phyloP scores from a whole-genome alignment of 768 basidiomycete genomes.

The Glaciozyma antarctica region DNA sequence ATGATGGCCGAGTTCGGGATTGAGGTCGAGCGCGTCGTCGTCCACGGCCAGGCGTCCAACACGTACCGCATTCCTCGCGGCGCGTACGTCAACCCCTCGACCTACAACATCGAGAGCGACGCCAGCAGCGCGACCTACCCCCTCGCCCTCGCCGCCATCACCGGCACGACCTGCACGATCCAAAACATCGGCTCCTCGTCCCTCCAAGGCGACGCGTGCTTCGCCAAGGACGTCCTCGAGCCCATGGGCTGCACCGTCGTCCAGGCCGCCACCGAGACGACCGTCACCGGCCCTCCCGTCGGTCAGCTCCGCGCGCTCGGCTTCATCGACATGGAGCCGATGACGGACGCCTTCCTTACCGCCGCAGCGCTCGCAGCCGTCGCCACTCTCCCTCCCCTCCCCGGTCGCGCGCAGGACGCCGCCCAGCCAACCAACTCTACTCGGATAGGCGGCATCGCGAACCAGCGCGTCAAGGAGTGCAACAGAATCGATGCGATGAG shows the following conservation, averaged over 20 bases:
- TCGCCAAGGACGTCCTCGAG: slow-evolving; percentile 83
- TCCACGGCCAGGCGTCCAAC: slow-evolving; percentile 55
- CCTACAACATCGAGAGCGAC: slow-evolving; percentile 83
- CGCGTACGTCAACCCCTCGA: slow-evolving; percentile 62
- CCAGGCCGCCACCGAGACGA: slow-evolving; percentile 80
- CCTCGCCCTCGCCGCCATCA: slow-evolving; percentile 90
- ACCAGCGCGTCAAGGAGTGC: slow-evolving; percentile 97
- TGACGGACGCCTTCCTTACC: slow-evolving; percentile 99
- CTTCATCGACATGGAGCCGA: slow-evolving; percentile 93
- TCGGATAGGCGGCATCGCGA: slow-evolving; percentile 87
- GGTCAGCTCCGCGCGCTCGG: slow-evolving; percentile 74
- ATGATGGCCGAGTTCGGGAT: slow-evolving; percentile 95
- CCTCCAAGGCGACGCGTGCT: slow-evolving; percentile 92
- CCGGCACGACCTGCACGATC: slow-evolving; percentile 91
- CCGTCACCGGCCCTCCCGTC: slow-evolving; percentile 76
- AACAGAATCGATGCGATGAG: slow-evolving; percentile 96
- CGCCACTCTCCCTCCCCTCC: slow-evolving; percentile 45
- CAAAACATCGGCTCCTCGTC: slow-evolving; percentile 80
- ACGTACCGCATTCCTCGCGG: slow-evolving; percentile 77
- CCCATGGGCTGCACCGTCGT: slow-evolving; percentile 88
- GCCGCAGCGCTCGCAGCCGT: slow-evolving; percentile 88
- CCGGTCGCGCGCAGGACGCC: slow-evolving; percentile 24
- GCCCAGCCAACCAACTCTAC: slow-evolving; percentile 46
- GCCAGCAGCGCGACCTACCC: slow-evolving; percentile 95
- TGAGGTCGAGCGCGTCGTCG: slow-evolving; percentile 53